Base-by-base conservation (phyloP, 2,329 filamentous ascomycete genomes). In the Venturia carpophila region DNA sequence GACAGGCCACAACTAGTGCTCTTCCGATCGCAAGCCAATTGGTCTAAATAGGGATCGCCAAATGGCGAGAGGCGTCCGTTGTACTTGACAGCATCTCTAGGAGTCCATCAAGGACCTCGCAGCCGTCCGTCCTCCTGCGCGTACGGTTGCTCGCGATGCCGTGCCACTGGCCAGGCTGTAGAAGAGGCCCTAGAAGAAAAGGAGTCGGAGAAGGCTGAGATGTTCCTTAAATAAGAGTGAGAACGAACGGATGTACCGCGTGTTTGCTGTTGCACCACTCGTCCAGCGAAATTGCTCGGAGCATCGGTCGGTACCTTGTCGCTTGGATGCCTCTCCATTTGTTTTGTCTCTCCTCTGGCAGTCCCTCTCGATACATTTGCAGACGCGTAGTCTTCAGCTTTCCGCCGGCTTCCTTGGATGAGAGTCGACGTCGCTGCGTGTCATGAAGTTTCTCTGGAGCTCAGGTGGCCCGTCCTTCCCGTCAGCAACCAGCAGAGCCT, bases 141-240 rank as follows among this genome's bases (percentile, higher is more conserved):
- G 9, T 41, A n/a, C 52, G 24, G 52, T 24, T 56, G 52, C 52
- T 56, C 52, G 24, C 19, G 52, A 37, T n/a, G 52, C 27, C 47
- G 47, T 52, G 47, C 52, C 49, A 34, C 49, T 56, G 49, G 21
- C 52, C 52, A 58, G 52, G 52, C 52, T 37, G 52, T 41, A 15
- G 39, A 15, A 41, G 39, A 27, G 24, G 52, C 17, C 15, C 17
- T 5, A 37, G 17, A 24, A 19, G 11, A 27, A 3, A 27, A 56
- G 49, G 27, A 27, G 49, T 58, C 19, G 13, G 52, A 15, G 15
- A 13, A 58, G 52, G 52, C 52, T 58, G 52, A 37, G 30, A 37
- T 11, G 3, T n/a, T 58, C 6, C 5, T 27, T 58, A 37, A 58
- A 34, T 37, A 58, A 37, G 52, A n/a, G 52, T 58, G 27, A 37